Evolutionary conservation across 257 asterid genomes (phyloP), one percentile per base, ranked within the genome.

Genomic region (Pogostemon cablin): DNA sequence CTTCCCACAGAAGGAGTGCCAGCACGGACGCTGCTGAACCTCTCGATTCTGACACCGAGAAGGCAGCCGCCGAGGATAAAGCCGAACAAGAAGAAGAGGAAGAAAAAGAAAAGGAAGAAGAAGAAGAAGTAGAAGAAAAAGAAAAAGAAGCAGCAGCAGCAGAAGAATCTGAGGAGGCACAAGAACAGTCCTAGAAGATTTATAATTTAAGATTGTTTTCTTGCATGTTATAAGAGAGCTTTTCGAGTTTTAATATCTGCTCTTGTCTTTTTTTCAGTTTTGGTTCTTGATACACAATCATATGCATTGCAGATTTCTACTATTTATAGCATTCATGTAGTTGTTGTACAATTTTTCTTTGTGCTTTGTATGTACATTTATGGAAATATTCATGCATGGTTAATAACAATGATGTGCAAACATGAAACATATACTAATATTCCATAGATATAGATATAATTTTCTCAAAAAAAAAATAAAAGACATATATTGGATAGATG

Each of bases 1-100:
- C 87, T 56, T 50, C 83, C 67, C 81, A 84, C 62, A 84, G 52
- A 48, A 86, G 66, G 83, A 64, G 75, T 47, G 74, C 77, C 54
- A 72, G 77, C 17, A 50, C 38, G 20, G 77, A 83, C 66, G 43
- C 74, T 0, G 46, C 11, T 4, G 86, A 72, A 25, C 32, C 32
- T 4, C 50, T 58, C 3, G 75, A 48, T 9, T 44, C 48, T 12
- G 72, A 55, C 5, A 59, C 44, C 1, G 69, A 57, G 20, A 42
- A 64, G n/a, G 46, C 80, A 2, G 64, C n/a, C 3, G 62, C 54
- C 1, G 53, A 8, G 60, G 62, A 48, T 8, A 52, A 64, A 35
- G 8, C 43, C 4, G 63, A 10, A 2, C 10, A 25, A 10, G 54
- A 74, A 34, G 42, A 60, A 25, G 74, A 67, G 57, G 68, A 62